Evolutionary conservation across 2,329 filamentous ascomycete genomes (phyloP).

Genomic region (Akanthomyces muscarius): DNA sequence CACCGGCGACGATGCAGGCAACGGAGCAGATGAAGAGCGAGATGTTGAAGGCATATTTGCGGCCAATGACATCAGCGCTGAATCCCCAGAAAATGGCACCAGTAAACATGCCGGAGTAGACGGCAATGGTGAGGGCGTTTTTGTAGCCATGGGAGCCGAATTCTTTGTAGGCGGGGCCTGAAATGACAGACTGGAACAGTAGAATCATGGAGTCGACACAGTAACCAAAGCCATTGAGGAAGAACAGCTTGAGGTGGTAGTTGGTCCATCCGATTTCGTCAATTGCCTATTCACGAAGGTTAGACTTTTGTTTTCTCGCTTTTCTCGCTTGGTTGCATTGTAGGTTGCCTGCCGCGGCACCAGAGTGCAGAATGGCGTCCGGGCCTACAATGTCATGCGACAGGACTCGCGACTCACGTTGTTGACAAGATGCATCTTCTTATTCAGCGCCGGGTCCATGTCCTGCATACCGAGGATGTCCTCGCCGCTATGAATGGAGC

Average conservation of each 20-base stretch:
- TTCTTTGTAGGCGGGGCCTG: conserved; percentile 53
- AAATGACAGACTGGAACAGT: conserved; percentile 59
- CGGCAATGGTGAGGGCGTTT: conserved; percentile 58
- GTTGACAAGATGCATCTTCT: conserved; percentile 67
- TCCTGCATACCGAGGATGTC: conserved; percentile 56
- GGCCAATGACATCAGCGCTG: conserved; percentile 63
- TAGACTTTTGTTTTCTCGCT: not conserved
- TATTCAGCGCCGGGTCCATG: conserved; percentile 57
- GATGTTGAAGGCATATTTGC: conserved; percentile 65
- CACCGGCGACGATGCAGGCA: conserved; percentile 58
- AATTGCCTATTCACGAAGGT: conserved; percentile 34
- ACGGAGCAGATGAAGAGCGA: conserved; percentile 60
- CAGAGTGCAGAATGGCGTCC: not conserved
- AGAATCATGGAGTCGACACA: conserved; percentile 45
- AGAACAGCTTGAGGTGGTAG: conserved; percentile 58
- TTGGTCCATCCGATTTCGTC: conserved; percentile 59
- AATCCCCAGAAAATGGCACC: conserved; percentile 67
- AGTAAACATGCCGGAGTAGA: conserved; percentile 51
- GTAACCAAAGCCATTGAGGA: conserved; percentile 58
- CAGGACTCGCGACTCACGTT: conserved; percentile 42
- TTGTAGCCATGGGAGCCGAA: conserved; percentile 52
- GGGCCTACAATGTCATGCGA: not conserved
- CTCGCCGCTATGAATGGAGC: conserved; percentile 26
- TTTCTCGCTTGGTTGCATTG: not conserved
- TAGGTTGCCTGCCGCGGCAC: not conserved